Percentiles rank a stretch among this genome's conserved stretches.
Conservation (phyloP, 1,284 basidiomycete species). For the Apiotrichum brassicae region DNA sequence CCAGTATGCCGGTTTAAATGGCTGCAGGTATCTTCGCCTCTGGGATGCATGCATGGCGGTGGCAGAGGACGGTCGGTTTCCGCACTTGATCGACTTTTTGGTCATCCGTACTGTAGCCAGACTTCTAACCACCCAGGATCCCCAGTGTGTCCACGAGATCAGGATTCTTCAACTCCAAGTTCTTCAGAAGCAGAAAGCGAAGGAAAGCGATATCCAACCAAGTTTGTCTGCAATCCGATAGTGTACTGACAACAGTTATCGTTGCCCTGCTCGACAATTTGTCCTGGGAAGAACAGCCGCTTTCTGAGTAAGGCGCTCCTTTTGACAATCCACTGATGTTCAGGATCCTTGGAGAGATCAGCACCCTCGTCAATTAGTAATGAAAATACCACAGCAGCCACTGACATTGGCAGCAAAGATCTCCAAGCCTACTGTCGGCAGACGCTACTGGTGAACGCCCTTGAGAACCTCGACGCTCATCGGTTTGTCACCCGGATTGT, state of each 20-base stretch:
- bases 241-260: background rate
- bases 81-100: too few species aligned
- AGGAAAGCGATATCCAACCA: constrained; percentile 1
- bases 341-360: constrained; percentile 8
- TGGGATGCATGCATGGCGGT: too few species aligned
- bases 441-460: background rate
- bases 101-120: too few species aligned
- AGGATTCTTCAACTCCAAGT: constrained; percentile 6
- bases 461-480: background rate
- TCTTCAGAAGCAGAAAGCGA: constrained; percentile 2
- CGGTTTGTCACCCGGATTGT: background rate
- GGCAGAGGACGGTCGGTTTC: too few species aligned
- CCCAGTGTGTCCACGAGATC: constrained; percentile 3
- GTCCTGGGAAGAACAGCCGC: background rate
- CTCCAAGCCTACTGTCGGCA: constrained; percentile 3
- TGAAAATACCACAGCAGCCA: too few species aligned
- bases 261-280: background rate
- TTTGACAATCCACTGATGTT: background rate
- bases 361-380: background rate
- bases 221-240: background rate
- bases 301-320: constrained; percentile 1
- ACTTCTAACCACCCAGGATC: constrained; percentile 4
- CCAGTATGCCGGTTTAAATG: too few species aligned
- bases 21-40: too few species aligned
- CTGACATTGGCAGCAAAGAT: constrained; percentile 12